A percentile compares a stretch with the other conserved stretches of the same genome.
Evolutionary conservation across 306 rosid genomes (phyloP).

Genomic region (Luffa acutangula): DNA sequence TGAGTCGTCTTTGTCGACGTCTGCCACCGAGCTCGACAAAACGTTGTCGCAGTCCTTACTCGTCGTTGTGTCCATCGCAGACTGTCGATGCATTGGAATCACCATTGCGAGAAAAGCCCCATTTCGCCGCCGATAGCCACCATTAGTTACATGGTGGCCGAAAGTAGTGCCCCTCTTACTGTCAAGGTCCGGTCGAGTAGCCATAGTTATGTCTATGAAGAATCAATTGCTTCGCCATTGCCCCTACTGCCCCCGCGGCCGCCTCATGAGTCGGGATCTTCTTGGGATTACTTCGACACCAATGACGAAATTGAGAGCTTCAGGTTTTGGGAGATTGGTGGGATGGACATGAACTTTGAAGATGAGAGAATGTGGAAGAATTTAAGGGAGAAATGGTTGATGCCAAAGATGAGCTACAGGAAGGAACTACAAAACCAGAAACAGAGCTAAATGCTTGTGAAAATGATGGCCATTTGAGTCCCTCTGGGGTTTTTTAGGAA

Average conservation of each 20-base stretch:
- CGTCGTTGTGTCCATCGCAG: constrained; percentile 67
- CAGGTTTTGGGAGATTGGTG: constrained; percentile 48
- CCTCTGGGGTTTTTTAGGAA: constrained; percentile 18
- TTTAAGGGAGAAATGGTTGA: constrained; percentile 19
- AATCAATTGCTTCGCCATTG: constrained; percentile 31
- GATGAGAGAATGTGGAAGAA: constrained; percentile 24
- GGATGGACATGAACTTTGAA: constrained; percentile 25
- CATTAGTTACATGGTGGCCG: constrained; percentile 60
- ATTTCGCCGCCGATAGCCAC: constrained; percentile 33
- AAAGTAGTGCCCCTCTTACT: constrained; percentile 41
- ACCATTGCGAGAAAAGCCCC: constrained; percentile 47
- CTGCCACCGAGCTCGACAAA: constrained; percentile 41
- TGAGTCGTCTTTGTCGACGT: constrained; percentile 67
- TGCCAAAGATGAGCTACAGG: constrained; percentile 10
- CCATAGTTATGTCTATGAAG: constrained; percentile 39
- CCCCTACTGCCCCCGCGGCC: constrained; percentile 62
- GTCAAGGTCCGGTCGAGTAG: constrained; percentile 34
- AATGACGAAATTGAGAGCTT: constrained; percentile 58
- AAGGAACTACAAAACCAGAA: constrained; percentile 10
- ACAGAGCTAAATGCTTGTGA: constrained; percentile 18
- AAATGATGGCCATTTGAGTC: constrained; percentile 9
- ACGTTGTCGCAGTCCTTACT: constrained; percentile 87
- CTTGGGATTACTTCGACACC: constrained; percentile 91
- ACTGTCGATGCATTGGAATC: constrained; percentile 56
- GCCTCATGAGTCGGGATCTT: constrained; percentile 43